Evolutionary conservation across 768 basidiomycete species (phyloP).

Genomic region (Boletus huronensis): DNA sequence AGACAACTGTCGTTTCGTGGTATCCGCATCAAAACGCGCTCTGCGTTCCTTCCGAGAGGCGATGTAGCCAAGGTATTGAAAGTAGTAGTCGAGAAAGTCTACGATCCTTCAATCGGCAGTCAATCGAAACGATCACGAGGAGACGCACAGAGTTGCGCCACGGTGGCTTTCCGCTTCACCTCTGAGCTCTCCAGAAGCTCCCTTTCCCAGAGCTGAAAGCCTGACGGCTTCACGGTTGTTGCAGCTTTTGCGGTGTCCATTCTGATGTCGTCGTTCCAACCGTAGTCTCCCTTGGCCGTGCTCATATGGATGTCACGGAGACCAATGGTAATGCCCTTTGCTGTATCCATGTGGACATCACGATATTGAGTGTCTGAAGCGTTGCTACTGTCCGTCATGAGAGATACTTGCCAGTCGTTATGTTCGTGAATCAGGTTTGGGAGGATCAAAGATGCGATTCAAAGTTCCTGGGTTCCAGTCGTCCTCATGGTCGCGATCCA

Average conservation of each 20-base stretch:
- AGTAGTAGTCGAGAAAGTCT: slow-evolving; percentile 99
- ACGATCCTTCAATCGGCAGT: slow-evolving; percentile 10
- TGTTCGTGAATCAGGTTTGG: neutral
- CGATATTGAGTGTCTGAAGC: slow-evolving; percentile 31
- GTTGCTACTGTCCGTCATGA: slow-evolving; percentile 15
- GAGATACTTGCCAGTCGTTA: neutral
- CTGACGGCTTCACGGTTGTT: slow-evolving; percentile 50
- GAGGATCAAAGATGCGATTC: neutral
- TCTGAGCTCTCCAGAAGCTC: slow-evolving; percentile 82
- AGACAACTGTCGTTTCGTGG: slow-evolving; percentile 58
- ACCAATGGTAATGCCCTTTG: slow-evolving; percentile 52
- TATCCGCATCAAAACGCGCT: slow-evolving; percentile 79
- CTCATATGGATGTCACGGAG: slow-evolving; percentile 58
- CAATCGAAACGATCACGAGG: slow-evolving; percentile 8
- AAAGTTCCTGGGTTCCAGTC: no score
- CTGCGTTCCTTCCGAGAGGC: slow-evolving; percentile 83
- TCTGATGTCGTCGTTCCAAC: slow-evolving; percentile 50
- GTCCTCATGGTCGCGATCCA: neutral
- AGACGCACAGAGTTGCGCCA: slow-evolving; percentile 89
- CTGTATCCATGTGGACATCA: slow-evolving; percentile 80
- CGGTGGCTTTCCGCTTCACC: slow-evolving; percentile 92
- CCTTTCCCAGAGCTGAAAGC: slow-evolving; percentile 76
- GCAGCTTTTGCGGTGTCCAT: slow-evolving; percentile 50
- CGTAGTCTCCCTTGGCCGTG: slow-evolving; percentile 52
- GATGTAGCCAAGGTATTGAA: slow-evolving; percentile 89